phyloP scores from a whole-genome alignment of 306 rosid species.

The Parietaria judaica region DNA sequence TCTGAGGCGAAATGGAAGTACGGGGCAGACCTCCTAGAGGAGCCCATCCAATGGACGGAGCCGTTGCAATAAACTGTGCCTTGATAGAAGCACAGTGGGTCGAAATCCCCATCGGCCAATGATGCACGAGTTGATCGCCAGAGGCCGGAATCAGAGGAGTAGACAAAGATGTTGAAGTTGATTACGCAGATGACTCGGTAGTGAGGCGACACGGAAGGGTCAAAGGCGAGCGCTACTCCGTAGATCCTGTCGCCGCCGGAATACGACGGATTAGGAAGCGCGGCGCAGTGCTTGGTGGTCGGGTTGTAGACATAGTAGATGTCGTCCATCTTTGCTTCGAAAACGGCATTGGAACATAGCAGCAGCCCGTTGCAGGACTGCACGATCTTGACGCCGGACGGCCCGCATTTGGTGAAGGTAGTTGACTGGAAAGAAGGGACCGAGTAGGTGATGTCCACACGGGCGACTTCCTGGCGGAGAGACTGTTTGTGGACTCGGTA shows the following conservation, averaged over 20 bases:
- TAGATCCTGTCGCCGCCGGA: background rate
- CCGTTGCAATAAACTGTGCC: conserved; percentile 28
- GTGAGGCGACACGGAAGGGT: conserved; percentile 9
- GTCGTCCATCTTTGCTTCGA: background rate
- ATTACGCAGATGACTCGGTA: conserved; percentile 10
- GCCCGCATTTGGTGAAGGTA: background rate
- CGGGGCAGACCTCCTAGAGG: background rate
- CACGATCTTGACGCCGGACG: background rate
- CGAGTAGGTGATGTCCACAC: background rate
- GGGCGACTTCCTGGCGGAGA: background rate
- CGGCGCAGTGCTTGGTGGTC: conserved; percentile 1
- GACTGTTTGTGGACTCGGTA: too few species aligned
- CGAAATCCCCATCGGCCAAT: background rate
- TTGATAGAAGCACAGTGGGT: conserved; percentile 2
- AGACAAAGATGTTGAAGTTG: conserved; percentile 3
- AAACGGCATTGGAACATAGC: background rate
- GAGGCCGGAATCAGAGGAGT: conserved; percentile 11
- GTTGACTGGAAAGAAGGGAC: background rate
- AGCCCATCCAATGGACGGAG: conserved; percentile 24
- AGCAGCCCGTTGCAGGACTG: conserved; percentile 27
- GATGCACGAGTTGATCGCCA: conserved; percentile 6
- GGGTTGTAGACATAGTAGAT: conserved; percentile 11
- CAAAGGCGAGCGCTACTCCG: conserved; percentile 8
- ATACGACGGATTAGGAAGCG: background rate
- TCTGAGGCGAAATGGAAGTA: conserved; percentile 16